Conservation (phyloP, 2,329 filamentous ascomycete genomes). For the Cytospora schulzeri region DNA sequence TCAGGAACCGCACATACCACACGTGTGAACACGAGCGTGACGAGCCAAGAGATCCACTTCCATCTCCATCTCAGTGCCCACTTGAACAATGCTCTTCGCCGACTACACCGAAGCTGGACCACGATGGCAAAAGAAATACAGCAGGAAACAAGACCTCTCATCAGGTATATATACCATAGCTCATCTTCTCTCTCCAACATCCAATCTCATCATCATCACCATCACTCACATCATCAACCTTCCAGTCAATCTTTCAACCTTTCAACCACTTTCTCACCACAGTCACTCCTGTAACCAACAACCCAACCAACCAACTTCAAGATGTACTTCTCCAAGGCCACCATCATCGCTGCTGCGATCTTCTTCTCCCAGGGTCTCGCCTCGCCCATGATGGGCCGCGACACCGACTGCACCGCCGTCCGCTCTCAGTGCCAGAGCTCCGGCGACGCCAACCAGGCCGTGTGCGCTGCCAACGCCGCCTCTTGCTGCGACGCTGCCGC, state of each 20-base stretch:
- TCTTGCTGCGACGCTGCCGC: slow-evolving; percentile 4
- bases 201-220: background rate
- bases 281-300: slow-evolving; percentile 5
- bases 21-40: background rate
- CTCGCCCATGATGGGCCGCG: background rate
- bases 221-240: background rate
- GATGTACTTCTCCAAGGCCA: slow-evolving; percentile 24
- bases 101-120: background rate
- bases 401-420: slow-evolving; percentile 1
- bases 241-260: background rate
- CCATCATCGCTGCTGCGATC: slow-evolving; percentile 17
- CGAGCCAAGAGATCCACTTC: background rate
- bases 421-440: background rate
- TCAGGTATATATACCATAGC: background rate
- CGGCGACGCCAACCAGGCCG: slow-evolving; percentile 6
- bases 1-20: background rate
- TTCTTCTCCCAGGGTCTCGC: slow-evolving; percentile 16
- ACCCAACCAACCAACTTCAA: slow-evolving; percentile 13
- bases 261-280: background rate
- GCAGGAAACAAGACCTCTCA: background rate
- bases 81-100: background rate
- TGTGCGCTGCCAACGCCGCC: background rate
- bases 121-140: background rate
- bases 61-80: background rate
- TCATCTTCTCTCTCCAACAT: background rate